Conservation (phyloP, 139 green algal genomes). For the Penium margaritaceum region DNA sequence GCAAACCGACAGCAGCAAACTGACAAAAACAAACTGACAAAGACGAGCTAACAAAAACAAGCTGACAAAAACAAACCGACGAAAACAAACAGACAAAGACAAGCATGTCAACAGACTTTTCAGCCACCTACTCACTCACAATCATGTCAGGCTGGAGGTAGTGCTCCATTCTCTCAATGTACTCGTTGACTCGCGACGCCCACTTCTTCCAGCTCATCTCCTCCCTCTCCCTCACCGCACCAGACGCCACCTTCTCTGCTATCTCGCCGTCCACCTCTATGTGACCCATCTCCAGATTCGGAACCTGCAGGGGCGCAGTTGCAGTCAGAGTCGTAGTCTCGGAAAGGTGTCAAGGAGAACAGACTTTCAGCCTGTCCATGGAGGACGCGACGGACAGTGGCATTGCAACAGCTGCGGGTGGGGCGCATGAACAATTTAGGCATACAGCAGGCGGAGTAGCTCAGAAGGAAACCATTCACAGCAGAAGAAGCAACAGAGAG, state of each 20-base stretch:
- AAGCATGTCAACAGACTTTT: background rate
- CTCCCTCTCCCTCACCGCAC: background rate
- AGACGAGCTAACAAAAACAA: background rate
- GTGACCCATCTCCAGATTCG: slow-evolving; percentile 30
- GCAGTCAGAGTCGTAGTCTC: no score
- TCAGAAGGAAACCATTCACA: no score
- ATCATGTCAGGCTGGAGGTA: slow-evolving; percentile 19
- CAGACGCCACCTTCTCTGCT: slow-evolving; percentile 8
- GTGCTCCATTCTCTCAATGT: slow-evolving; percentile 13
- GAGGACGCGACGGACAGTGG: no score
- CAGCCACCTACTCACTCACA: no score
- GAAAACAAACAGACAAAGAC: background rate
- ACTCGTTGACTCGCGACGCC: slow-evolving; percentile 5
- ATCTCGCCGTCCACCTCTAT: slow-evolving; percentile 22
- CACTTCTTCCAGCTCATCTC: slow-evolving; percentile 25
- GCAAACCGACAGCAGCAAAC: background rate
- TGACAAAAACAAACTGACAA: background rate
- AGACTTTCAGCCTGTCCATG: no score
- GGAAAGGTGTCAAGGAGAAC: no score
- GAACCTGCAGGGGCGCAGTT: no score
- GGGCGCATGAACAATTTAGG: no score
- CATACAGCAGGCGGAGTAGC: no score
- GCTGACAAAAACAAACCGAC: background rate
- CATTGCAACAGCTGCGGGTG: no score
- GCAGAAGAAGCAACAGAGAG: no score